Evolutionary conservation across 306 rosid species (phyloP), one percentile per base, ranked within the genome.

Genomic region (Ormosia semicastrata): DNA sequence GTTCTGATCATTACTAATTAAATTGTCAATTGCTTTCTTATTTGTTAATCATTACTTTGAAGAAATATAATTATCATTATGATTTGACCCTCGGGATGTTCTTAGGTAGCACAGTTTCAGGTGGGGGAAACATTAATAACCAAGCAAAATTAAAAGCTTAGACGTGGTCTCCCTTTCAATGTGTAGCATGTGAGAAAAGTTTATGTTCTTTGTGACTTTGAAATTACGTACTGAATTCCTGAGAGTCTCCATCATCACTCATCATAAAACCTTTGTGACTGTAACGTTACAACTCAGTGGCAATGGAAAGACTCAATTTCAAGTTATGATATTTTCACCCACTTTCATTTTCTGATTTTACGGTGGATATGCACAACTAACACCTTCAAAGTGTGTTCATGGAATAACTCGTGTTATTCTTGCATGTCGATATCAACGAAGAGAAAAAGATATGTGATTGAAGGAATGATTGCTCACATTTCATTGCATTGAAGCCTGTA

Each of bases 1-100:
- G 59, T 68, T 54, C 5, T 32, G 67, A 39, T 64, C 44, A 24
- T 63, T 13, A 81, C 73, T 64, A 65, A 64, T 72, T 40, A 15
- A 73, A 30, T 37, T 41, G 37, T 63, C 80, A 24, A 33, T 81
- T 81, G 85, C 81, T 74, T 81, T 81, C 85, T 53, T 44, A 36
- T 76, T 75, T 75, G 81, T 66, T 66, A 57, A 56, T 67, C 66
- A 82, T 82, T 75, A 50, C 85, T 76, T 80, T 33, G 57, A 85
- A 75, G 85, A 75, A 60, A 68, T 80, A 41, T 62, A 60, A 60
- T 50, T 30, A 68, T 84, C 47, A 84, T 80, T 60, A 44, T 33
- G 81, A 49, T 62, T 66, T 74, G 78, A 78, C 70, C 57, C 36
- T 40, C 14, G 10, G 6, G 15, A 81, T 34, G 71, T 49, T 76